Conservation (phyloP, 805 yeast species). For the Saturnispora besseyi region DNA sequence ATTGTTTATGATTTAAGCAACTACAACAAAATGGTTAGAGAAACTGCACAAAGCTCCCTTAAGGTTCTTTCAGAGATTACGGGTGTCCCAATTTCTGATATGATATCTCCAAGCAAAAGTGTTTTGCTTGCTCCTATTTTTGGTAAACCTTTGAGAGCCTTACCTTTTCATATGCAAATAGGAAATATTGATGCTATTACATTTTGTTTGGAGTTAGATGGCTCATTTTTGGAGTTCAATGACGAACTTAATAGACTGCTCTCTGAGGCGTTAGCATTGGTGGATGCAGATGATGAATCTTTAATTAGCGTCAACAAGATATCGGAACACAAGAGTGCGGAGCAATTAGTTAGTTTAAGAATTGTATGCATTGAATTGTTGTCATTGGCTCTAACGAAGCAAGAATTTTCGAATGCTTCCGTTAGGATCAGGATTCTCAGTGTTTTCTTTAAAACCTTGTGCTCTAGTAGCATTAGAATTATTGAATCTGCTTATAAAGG, state of each 20-base stretch:
- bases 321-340: constrained; percentile 79
- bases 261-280: constrained; percentile 85
- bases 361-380: constrained; percentile 83
- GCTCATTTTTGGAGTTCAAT: constrained; percentile 74
- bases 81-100: constrained; percentile 55
- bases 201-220: constrained; percentile 72
- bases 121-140: constrained; percentile 86
- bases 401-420: constrained; percentile 61
- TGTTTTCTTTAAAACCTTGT: constrained; percentile 87
- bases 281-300: constrained; percentile 97
- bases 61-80: constrained; percentile 62
- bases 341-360: constrained; percentile 77
- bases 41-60: constrained; percentile 68
- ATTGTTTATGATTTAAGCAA: constrained; percentile 89
- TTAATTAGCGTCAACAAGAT: constrained; percentile 80
- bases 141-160: constrained; percentile 91
- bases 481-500: constrained; percentile 93
- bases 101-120: constrained; percentile 76
- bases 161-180: constrained; percentile 97
- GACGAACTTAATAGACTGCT: constrained; percentile 82
- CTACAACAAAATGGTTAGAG: constrained; percentile 74
- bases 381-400: constrained; percentile 75
- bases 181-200: constrained; percentile 98
- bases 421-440: constrained; percentile 81
- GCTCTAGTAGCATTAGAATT: constrained; percentile 75